Base-by-base conservation (phyloP, 768 basidiomycete genomes). In the Holtermanniella nyarrowii region DNA sequence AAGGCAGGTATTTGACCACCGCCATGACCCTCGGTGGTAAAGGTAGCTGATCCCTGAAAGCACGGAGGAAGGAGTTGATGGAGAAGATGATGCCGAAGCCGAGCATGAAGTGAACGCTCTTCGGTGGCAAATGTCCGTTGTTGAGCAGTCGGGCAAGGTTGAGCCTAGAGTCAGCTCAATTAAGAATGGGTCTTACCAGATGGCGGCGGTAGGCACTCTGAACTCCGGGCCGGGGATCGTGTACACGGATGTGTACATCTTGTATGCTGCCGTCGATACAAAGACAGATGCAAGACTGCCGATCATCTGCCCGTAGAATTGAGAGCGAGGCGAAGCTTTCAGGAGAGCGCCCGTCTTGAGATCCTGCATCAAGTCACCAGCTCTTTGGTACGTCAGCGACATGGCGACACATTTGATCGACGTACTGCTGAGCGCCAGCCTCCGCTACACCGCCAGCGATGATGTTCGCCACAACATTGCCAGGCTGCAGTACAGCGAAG, bases 321-420 rank as follows among this genome's bases (percentile, higher is more conserved):
- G 93, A 1, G 88, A 88, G 61, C 88, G 77, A 44, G 93, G 93
- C 21, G 89, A 91, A 7, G 90, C 90, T 57, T 78, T 79, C 49
- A 88, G 79, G n/a, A 97, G 75, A 70, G 95, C 88, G 0, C 93
- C 93, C 2, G 93, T 95, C 74, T 97, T 97, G 53, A 97, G 75
- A 72, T 97, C 93, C 74, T 97, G 93, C 93, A 97, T 96, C 7
- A 96, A 80, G 67, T 97, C 93, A 14, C 90, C 93, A 5, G 91
- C 89, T 70, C 87, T 90, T 57, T 4, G 42, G 22, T 5, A 14
- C 37, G 5, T 44, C 39, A 18, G 23, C 7, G 42, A 44, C n/a
- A 42, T 4, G 22, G 14, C 26, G 20, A 37, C 31, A 7, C 16
- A 7, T 37, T 16, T 37, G 31, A 16, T 37, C n/a, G 53, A 66